phyloP scores from a whole-genome alignment of 23 red algal genomes.

The Gracilariopsis chorda region DNA sequence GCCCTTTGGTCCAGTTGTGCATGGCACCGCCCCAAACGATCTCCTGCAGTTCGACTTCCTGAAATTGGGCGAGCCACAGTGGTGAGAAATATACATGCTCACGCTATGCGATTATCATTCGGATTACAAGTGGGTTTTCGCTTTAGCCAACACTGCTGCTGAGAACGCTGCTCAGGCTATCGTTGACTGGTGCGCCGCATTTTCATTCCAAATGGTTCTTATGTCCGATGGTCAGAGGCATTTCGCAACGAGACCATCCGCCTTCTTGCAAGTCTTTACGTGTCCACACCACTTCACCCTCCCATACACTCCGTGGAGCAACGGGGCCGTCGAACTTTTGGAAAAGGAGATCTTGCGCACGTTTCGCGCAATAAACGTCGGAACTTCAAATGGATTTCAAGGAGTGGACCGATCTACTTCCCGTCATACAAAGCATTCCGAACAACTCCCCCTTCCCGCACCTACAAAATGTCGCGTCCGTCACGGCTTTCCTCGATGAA shows the following conservation, averaged over 20 bases:
- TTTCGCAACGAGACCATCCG: background rate
- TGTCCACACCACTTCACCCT: constrained; percentile 9
- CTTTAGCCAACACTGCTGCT: background rate
- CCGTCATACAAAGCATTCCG: background rate
- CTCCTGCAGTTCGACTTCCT: background rate
- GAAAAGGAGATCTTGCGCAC: background rate
- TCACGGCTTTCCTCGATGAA: background rate
- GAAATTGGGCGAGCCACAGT: background rate
- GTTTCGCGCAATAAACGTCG: background rate
- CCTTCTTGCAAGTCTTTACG: background rate
- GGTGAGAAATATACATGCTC: background rate
- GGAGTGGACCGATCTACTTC: background rate
- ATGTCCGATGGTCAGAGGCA: background rate
- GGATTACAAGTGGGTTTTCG: constrained; percentile 4
- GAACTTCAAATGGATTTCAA: background rate
- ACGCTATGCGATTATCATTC: background rate
- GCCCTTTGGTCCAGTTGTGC: background rate
- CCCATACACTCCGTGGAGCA: background rate
- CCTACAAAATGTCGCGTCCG: background rate
- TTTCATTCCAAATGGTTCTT: background rate
- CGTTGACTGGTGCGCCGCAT: constrained; percentile 3
- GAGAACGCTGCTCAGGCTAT: background rate
- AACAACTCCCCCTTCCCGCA: background rate
- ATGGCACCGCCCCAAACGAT: background rate
- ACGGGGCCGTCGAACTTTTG: background rate